Evolutionary conservation across 768 basidiomycete species (phyloP).

Genomic region (Termitomyces sp.): DNA sequence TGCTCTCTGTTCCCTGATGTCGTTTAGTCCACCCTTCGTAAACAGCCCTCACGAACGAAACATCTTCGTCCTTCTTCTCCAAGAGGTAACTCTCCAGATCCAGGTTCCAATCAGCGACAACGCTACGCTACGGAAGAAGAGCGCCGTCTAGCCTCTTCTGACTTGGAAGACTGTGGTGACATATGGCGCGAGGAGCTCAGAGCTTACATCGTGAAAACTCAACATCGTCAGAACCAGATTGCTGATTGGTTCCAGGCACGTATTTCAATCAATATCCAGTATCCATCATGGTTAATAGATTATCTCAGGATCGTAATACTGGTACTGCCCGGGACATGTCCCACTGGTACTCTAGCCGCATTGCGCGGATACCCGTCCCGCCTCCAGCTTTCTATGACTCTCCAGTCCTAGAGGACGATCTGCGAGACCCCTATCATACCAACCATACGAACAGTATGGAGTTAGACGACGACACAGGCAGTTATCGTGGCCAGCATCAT

Average conservation of each 20-base stretch:
- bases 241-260: slow-evolving; percentile 73
- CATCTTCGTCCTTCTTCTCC: slow-evolving; percentile 29
- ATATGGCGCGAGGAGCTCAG: slow-evolving; percentile 71
- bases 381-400: slow-evolving; percentile 25
- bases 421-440: slow-evolving; percentile 20
- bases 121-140: slow-evolving; percentile 37
- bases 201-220: slow-evolving; percentile 69
- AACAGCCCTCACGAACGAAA: slow-evolving; percentile 39
- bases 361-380: slow-evolving; percentile 43
- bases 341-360: slow-evolving; percentile 52
- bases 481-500: slow-evolving; percentile 25
- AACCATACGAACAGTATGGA: slow-evolving; percentile 34
- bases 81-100: slow-evolving; percentile 23
- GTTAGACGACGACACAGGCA: slow-evolving; percentile 25
- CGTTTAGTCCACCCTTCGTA: slow-evolving; percentile 40
- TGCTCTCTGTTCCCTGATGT: not conserved
- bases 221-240: slow-evolving; percentile 70
- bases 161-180: slow-evolving; percentile 79
- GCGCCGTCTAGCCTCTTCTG: slow-evolving; percentile 60
- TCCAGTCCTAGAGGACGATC: slow-evolving; percentile 28
- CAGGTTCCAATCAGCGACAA: slow-evolving; percentile 26
- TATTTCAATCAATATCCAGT: slow-evolving; percentile 23
- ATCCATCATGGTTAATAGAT: slow-evolving; percentile 7
- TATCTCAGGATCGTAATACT: slow-evolving; percentile 64
- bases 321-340: slow-evolving; percentile 58